Conservation (phyloP, 2,329 filamentous ascomycete species). For the Emmonsiellopsis sp. region DNA sequence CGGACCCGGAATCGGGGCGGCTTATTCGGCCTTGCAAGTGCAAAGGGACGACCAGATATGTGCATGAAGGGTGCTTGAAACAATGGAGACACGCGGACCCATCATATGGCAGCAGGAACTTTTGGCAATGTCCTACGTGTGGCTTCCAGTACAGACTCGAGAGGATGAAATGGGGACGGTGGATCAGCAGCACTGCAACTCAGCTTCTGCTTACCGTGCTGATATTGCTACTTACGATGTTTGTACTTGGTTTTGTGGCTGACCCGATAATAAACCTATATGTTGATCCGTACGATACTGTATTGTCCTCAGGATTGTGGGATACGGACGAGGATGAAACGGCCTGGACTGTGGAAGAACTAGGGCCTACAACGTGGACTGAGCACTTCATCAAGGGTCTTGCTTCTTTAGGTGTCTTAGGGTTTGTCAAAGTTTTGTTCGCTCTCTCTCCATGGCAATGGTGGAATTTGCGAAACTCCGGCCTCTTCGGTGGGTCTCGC, state of each 20-base stretch:
- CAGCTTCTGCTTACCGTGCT: slow-evolving; percentile 62
- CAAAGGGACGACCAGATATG: slow-evolving; percentile 86
- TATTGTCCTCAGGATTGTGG: slow-evolving; percentile 40
- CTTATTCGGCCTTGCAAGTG: slow-evolving; percentile 86
- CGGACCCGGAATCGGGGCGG: slow-evolving; percentile 63
- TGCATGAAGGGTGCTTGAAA: slow-evolving; percentile 83
- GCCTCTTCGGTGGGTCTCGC: slow-evolving; percentile 44
- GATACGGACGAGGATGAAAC: slow-evolving; percentile 26
- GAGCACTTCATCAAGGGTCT: slow-evolving; percentile 85
- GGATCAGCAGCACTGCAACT: slow-evolving; percentile 56
- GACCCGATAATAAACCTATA: slow-evolving; percentile 88
- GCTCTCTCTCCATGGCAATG: slow-evolving; percentile 67
- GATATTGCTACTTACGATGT: slow-evolving; percentile 65
- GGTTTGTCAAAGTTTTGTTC: slow-evolving; percentile 72
- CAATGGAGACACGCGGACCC: slow-evolving; percentile 72
- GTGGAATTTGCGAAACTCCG: slow-evolving; percentile 61
- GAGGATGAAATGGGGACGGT: slow-evolving; percentile 64
- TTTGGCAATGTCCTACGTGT: slow-evolving; percentile 83
- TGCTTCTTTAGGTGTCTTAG: slow-evolving; percentile 78
- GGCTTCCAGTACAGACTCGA: slow-evolving; percentile 72
- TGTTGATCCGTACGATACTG: slow-evolving; percentile 63
- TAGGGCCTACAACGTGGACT: slow-evolving; percentile 54
- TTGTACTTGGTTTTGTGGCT: slow-evolving; percentile 79
- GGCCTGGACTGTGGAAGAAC: slow-evolving; percentile 3
- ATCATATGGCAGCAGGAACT: slow-evolving; percentile 55